Percentiles rank a stretch among this genome's conserved stretches.
These are phyloP conservation scores for Dioszegia crocea DNA, from an alignment of 768 basidiomycete species.

Conservation along the genomic window DNA sequence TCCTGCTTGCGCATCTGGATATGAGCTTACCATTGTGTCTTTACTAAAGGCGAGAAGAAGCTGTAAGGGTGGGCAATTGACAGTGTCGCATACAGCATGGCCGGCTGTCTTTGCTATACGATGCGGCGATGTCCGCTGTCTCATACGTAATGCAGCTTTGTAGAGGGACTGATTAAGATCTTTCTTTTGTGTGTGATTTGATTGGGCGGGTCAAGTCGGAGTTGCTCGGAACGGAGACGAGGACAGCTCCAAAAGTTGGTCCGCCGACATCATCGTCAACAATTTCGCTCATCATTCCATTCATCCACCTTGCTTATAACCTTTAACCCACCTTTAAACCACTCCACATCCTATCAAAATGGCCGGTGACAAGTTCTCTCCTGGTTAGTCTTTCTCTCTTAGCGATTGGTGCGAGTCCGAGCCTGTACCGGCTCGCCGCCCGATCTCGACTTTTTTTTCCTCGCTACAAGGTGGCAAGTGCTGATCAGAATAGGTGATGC, in stretches of 20 bases:
- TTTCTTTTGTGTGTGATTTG: neutral
- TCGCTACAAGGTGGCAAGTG: slow-evolving; percentile 1
- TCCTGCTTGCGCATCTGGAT: neutral
- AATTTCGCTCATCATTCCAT: neutral
- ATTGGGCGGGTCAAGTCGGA: slow-evolving; percentile 9
- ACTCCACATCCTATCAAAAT: slow-evolving; percentile 10
- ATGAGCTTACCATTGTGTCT: slow-evolving; percentile 2
- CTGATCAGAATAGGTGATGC: slow-evolving; percentile 62
- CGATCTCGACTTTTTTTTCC: neutral
- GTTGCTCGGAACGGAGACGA: neutral
- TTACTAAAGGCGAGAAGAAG: neutral
- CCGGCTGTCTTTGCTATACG: neutral
- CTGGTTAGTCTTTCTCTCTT: slow-evolving; percentile 12
- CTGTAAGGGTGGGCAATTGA: neutral
- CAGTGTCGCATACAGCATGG: neutral
- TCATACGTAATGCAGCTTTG: neutral
- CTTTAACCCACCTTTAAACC: neutral
- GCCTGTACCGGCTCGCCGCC: neutral
- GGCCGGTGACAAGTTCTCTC: slow-evolving; percentile 19
- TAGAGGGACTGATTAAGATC: neutral
- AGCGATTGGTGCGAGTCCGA: too few relatives aligned
- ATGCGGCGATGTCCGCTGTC: neutral
- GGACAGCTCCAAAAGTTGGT: neutral
- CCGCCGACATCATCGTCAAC: neutral
- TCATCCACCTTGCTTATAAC: neutral